Evolutionary conservation across 2,329 filamentous ascomycete species (phyloP).

Genomic region (Endothia cerciana): DNA sequence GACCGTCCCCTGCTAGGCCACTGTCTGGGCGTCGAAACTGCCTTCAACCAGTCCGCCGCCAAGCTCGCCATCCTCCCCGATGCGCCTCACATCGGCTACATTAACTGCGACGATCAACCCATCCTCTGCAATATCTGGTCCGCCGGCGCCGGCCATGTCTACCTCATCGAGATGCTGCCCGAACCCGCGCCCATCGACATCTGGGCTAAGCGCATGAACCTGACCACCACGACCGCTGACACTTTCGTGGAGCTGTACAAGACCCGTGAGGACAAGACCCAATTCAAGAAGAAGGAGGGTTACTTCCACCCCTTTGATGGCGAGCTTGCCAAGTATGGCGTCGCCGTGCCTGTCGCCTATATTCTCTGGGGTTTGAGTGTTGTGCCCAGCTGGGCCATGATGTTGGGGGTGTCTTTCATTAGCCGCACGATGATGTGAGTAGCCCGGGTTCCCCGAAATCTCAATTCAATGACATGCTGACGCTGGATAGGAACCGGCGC

Average conservation of each 20-base stretch:
- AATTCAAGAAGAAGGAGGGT: constrained; percentile 57
- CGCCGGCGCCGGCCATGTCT: constrained; percentile 65
- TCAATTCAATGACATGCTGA: constrained; percentile 31
- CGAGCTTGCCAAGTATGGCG: constrained; percentile 61
- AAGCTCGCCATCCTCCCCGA: constrained; percentile 64
- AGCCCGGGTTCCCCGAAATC: not conserved
- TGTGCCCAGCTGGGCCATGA: constrained; percentile 76
- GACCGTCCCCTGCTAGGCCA: constrained; percentile 53
- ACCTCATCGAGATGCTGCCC: constrained; percentile 70
- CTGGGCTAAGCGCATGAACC: constrained; percentile 69
- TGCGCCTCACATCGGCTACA: constrained; percentile 67
- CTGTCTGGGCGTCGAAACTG: constrained; percentile 66
- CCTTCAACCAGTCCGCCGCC: constrained; percentile 67
- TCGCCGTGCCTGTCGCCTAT: constrained; percentile 69
- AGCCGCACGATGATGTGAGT: constrained; percentile 79
- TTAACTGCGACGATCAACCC: constrained; percentile 76
- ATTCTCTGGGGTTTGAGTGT: constrained; percentile 67
- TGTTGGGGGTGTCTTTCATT: constrained; percentile 74
- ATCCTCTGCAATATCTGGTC: constrained; percentile 78
- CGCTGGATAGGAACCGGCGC: constrained; percentile 31
- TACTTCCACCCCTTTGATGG: constrained; percentile 80
- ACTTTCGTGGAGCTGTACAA: constrained; percentile 64
- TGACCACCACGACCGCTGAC: constrained; percentile 67
- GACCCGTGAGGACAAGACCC: constrained; percentile 51
- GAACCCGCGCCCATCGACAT: constrained; percentile 66